phyloP scores from a whole-genome alignment of 2,329 filamentous ascomycete species.

The Diaporthe helianthi region DNA sequence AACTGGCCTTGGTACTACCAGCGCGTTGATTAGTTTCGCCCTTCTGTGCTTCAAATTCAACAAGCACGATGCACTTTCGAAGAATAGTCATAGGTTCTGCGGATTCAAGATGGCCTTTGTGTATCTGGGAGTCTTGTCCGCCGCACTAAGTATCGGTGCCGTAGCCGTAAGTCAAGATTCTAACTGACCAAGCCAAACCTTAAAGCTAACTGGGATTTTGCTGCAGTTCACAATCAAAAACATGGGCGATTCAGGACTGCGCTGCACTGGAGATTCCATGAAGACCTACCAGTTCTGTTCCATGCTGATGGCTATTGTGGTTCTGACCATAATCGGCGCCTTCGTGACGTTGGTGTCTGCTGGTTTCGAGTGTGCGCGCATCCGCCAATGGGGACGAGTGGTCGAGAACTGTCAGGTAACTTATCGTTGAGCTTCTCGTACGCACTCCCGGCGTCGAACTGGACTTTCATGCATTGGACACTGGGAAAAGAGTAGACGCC shows the following conservation, averaged over 20 bases:
- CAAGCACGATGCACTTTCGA: not conserved
- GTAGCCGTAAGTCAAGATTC: not conserved
- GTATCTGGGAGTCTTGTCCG: not conserved
- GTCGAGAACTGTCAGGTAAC: not conserved
- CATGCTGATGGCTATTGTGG: not conserved
- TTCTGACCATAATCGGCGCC: not conserved
- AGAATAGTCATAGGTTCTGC: not conserved
- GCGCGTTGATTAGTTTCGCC: not conserved
- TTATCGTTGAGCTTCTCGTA: not conserved
- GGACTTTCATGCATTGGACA: too few species aligned
- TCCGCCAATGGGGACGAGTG: not conserved
- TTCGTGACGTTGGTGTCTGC: too few species aligned
- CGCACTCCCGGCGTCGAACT: too few species aligned
- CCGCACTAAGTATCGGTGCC: not conserved
- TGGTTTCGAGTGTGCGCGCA: not conserved
- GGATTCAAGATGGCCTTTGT: not conserved
- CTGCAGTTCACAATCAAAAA: not conserved
- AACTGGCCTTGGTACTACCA: not conserved
- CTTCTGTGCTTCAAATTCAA: not conserved
- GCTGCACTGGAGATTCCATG: not conserved
- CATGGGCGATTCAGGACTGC: not conserved
- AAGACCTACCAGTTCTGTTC: not conserved
- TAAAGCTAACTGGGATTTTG: not conserved
- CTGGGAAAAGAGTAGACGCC: too few species aligned
- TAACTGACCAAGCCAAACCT: not conserved